Evolutionary conservation across 345 rosid species (phyloP), one percentile per base, ranked within the genome.

Genomic region (Corchorus capsularis): DNA sequence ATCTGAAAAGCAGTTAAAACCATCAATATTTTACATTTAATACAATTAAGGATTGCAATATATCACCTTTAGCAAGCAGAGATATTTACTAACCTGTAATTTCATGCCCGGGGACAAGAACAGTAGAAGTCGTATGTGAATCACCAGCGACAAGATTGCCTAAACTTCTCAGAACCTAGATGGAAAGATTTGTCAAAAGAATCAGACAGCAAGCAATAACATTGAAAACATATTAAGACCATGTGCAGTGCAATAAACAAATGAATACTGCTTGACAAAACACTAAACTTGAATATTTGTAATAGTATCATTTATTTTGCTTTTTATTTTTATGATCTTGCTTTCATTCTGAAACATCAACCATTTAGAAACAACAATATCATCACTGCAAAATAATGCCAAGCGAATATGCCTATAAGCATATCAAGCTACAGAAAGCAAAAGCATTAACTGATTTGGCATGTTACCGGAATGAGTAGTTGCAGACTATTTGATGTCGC

Each of bases 101-200:
- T 82, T 89, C 92, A 71, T 61, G 83, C 72, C 92, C 96, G 34
- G 86, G 85, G 69, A 87, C 79, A 79, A 93, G 89, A 66, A 90
- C 82, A 55, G 85, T 75, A 63, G 84, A 85, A 53, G 85, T 84
- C 75, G 96, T 84, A 71, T 87, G 84, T 41, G 97, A 85, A 88
- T 93, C 98, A 67, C 91, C 97, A 74, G 99, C 92, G 8, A 96
- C 87, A 75, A 96, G 91, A 81, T 96, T 96, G 49, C 99, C 99
- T 80, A 92, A 84, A 81, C 98, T 90, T 80, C 99, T 82, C 76
- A 93, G 83, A 61, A 92, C 91, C 99, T 96, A 82, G 16, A 78
- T 19, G 13, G 55, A 76, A 60, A 22, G 62, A 35, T 68, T 56
- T 55, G 54, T 80, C 34, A 80, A 64, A 75, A 57, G 73, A 17